A percentile compares a stretch with the other conserved stretches of the same genome.
Conservation (phyloP, 2,329 filamentous ascomycete genomes). For the Penicillium sp. region DNA sequence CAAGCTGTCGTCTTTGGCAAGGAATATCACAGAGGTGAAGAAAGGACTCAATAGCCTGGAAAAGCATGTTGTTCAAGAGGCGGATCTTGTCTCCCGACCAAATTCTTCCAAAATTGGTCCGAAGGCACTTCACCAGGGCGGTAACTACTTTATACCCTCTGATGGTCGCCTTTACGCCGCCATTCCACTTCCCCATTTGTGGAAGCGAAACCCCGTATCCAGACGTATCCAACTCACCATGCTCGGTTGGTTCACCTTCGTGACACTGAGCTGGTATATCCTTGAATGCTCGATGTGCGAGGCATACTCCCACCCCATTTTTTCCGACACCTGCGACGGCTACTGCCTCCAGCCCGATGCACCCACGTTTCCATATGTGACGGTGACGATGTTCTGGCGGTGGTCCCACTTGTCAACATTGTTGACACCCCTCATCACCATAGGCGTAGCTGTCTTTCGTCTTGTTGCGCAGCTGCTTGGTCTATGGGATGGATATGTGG, state of each 20-base stretch:
- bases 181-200: constrained; percentile 38
- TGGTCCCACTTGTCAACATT: constrained; percentile 41
- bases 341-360: constrained; percentile 53
- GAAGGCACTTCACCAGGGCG: constrained; percentile 6
- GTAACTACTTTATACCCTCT: constrained; percentile 10
- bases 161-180: constrained; percentile 32
- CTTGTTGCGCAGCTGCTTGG: constrained; percentile 38
- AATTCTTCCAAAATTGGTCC: constrained; percentile 13
- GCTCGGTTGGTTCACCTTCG: constrained; percentile 40
- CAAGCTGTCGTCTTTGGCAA: constrained; percentile 41
- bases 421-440: constrained; percentile 30
- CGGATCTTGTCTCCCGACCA: constrained; percentile 13
- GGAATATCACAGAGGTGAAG: constrained; percentile 43
- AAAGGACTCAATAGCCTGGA: constrained; percentile 41
- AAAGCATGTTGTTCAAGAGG: constrained; percentile 33
- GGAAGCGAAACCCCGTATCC: constrained; percentile 30
- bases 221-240: constrained; percentile 35
- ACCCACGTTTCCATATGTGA: constrained; percentile 55
- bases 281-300: constrained; percentile 51
- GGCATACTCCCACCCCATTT: constrained; percentile 51
- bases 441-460: constrained; percentile 31
- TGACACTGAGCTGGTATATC: constrained; percentile 50
- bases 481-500: constrained; percentile 44
- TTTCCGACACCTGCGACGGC: constrained; percentile 49
- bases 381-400: constrained; percentile 54